Evolutionary conservation across 1,284 basidiomycete species (phyloP).

Genomic region (Neolentinus lepideus): DNA sequence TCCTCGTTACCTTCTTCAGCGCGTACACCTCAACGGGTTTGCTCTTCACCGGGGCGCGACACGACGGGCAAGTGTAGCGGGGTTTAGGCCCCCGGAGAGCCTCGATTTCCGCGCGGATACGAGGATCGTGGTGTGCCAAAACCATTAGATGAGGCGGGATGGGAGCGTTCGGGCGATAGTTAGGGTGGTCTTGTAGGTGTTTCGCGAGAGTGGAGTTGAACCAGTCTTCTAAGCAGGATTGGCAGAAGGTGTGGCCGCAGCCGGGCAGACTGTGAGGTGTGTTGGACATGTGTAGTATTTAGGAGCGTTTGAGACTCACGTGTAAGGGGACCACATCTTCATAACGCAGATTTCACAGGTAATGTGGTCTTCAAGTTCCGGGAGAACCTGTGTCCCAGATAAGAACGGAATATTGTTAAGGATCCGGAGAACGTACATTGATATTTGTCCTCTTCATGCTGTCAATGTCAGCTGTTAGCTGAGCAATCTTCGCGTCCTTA

Average conservation of each 20-base stretch:
- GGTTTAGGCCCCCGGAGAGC: constrained; percentile 26
- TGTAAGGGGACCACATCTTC: constrained; percentile 57
- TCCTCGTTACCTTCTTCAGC: constrained; percentile 47
- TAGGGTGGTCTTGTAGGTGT: constrained; percentile 40
- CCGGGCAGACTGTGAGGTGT: constrained; percentile 37
- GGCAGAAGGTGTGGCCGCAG: constrained; percentile 68
- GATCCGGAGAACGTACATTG: background rate
- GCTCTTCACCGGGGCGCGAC: constrained; percentile 38
- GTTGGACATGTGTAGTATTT: constrained; percentile 7
- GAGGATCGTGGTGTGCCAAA: constrained; percentile 12
- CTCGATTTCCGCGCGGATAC: constrained; percentile 16
- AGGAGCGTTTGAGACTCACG: constrained; percentile 32
- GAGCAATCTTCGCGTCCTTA: background rate
- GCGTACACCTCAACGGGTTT: constrained; percentile 53
- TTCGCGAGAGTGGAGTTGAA: constrained; percentile 44
- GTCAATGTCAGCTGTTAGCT: constrained; percentile 10
- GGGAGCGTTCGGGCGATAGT: constrained; percentile 27
- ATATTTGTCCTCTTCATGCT: constrained; percentile 4
- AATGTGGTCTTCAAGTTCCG: constrained; percentile 43
- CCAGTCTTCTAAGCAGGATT: constrained; percentile 58
- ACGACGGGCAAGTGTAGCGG: constrained; percentile 60
- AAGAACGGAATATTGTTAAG: constrained; percentile 15
- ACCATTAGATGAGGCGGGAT: constrained; percentile 14
- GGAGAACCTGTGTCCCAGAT: constrained; percentile 27
- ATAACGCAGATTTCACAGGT: constrained; percentile 56